These are phyloP conservation scores for Ophiostoma quercus DNA, from an alignment of 2,329 filamentous ascomycete species.

Conservation along the genomic window DNA sequence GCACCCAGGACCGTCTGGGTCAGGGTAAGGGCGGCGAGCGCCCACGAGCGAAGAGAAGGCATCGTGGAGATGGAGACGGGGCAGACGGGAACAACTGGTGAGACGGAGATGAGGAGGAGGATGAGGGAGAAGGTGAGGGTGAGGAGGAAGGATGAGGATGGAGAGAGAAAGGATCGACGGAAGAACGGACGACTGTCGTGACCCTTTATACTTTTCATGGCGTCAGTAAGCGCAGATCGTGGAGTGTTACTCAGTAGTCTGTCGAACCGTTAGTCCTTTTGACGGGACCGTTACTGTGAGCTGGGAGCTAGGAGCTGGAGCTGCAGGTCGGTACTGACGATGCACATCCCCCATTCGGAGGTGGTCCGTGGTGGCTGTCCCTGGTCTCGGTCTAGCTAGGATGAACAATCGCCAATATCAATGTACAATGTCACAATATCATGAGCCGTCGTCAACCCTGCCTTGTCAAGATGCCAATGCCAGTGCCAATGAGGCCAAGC, in stretches of 20 bases:
- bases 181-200: neutral
- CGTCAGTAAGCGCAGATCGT: neutral
- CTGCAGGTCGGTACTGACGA: neutral
- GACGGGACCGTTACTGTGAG: neutral
- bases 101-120: neutral
- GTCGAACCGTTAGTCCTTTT: too few relatives aligned
- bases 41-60: conserved; percentile 21
- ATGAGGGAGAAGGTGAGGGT: neutral
- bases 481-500: neutral
- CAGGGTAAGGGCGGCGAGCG: conserved; percentile 19
- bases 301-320: neutral
- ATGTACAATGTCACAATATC: neutral
- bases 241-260: too few relatives aligned
- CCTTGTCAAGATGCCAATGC: neutral
- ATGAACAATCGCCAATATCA: neutral
- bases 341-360: neutral
- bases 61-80: conserved; percentile 13
- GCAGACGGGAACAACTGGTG: neutral
- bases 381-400: neutral
- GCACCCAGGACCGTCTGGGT: conserved; percentile 18
- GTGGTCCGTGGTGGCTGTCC: neutral
- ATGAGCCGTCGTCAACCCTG: neutral
- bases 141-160: neutral
- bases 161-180: neutral
- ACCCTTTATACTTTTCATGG: conserved; percentile 11